Evolutionary conservation across 139 green algal species (phyloP).

Genomic region (Tetraselmis chui): DNA sequence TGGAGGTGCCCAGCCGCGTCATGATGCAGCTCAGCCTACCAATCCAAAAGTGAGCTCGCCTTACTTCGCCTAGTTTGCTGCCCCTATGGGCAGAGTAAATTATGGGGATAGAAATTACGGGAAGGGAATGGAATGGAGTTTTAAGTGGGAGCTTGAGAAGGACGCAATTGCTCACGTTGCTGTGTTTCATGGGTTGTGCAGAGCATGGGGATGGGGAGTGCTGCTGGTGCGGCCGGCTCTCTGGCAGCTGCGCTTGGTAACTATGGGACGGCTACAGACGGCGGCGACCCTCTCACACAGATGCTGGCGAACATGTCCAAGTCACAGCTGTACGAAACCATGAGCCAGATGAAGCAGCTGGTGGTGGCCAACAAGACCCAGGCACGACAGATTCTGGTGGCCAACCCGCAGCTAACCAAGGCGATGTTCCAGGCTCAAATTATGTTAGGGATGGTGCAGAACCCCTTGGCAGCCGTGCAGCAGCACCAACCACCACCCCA

Average conservation of each 20-base stretch:
- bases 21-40: too few relatives aligned
- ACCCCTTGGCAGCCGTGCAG: conserved; percentile 19
- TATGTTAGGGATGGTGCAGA: conserved; percentile 71
- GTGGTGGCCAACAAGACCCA: conserved; percentile 27
- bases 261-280: background rate
- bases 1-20: too few relatives aligned
- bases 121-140: too few relatives aligned
- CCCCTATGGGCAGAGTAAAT: too few relatives aligned
- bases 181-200: too few relatives aligned
- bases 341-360: conserved; percentile 50
- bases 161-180: too few relatives aligned
- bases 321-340: conserved; percentile 58
- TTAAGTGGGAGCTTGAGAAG: too few relatives aligned
- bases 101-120: too few relatives aligned
- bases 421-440: conserved; percentile 88
- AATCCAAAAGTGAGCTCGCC: too few relatives aligned
- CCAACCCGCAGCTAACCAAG: conserved; percentile 79
- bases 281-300: conserved; percentile 14
- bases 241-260: background rate
- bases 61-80: too few relatives aligned
- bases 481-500: conserved; percentile 13
- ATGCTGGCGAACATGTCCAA: conserved; percentile 36
- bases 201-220: background rate
- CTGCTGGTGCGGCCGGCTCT: background rate
- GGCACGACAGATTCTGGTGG: conserved; percentile 66